Base-by-base conservation (phyloP, 192 early-diverging fungal genomes). In the Geosiphon pyriformis region DNA sequence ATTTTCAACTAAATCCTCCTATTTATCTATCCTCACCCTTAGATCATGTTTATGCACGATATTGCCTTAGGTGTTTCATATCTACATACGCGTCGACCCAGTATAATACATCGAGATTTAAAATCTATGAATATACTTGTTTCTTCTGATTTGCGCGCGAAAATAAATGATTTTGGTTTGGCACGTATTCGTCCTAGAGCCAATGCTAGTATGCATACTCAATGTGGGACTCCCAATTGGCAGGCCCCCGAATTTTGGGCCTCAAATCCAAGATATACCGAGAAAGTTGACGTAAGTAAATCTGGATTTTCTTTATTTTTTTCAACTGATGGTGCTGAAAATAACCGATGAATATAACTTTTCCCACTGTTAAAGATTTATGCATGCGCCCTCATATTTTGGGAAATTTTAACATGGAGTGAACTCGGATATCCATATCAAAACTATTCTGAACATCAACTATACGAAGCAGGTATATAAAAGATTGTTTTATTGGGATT, bases 121-220 rank as follows among this genome's bases (percentile, higher is more conserved):
- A 90, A 90, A 69, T 90, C 88, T 1, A 88, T 88, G 87, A 90
- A 90, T 60, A 82, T 90, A 27, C 66, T 90, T 29, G 77, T 85
- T 32, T 76, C 81, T 3, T 57, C 75, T 0, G 81, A 88, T 61
- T 78, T 86, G 59, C 73, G 85, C 18, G 88, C 88, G 35, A 90
- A 90, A 70, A 87, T 90, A 29, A 90, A 90, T 61, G 88, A 90
- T 65, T 90, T 90, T 82, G 88, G 88, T n/a, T 68, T 90, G 35
- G 88, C 88, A 6, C 84, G 88, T 3, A 90, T 90, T 62, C 78
- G 88, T 2, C 82, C 87, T 30, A 80, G 78, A 20, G 83, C 85
- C 62, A 87, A 84, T 51, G 80, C 85, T 20, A 81, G 82, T 30
- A 80, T 88, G 69, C 88, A 90, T 32, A 90, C 88, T 2, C 86